Conservation (phyloP, 129 eudicot species). For the Arctium lappa region DNA sequence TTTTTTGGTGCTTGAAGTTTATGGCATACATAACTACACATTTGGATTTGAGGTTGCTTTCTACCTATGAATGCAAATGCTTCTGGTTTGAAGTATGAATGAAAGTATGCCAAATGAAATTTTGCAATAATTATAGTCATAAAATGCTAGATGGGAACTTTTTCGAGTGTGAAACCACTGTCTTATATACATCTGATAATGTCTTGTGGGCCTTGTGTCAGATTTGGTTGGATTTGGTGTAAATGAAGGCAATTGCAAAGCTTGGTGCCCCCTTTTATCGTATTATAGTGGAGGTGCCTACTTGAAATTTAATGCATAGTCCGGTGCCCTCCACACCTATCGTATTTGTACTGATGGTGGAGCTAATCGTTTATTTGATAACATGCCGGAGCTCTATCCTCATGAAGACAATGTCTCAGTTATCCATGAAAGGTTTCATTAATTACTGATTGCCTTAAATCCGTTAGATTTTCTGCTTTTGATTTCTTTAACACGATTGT, state of each 20-base stretch:
- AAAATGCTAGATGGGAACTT: neutral
- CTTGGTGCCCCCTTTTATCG: neutral
- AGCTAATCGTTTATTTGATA: conserved; percentile 44
- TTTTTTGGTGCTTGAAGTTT: neutral
- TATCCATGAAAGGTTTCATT: conserved; percentile 22
- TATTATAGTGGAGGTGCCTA: neutral
- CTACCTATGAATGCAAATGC: neutral
- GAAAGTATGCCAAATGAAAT: neutral
- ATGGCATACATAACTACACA: neutral
- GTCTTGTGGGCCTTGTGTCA: conserved; percentile 6
- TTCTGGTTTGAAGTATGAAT: neutral
- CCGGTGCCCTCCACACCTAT: neutral
- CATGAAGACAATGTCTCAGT: conserved; percentile 19
- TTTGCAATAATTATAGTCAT: neutral
- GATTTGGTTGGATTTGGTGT: neutral
- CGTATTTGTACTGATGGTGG: conserved; percentile 53
- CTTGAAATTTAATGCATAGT: neutral
- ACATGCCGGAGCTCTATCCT: conserved; percentile 34
- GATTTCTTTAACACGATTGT: conserved; percentile 1
- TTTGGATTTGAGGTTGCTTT: neutral
- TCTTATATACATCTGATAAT: neutral
- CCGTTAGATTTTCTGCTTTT: conserved; percentile 10
- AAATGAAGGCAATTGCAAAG: neutral
- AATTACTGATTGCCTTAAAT: neutral
- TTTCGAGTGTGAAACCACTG: neutral